These are phyloP conservation scores for Tylopilus subfusipes DNA, from an alignment of 768 basidiomycete species.

Conservation along the genomic window DNA sequence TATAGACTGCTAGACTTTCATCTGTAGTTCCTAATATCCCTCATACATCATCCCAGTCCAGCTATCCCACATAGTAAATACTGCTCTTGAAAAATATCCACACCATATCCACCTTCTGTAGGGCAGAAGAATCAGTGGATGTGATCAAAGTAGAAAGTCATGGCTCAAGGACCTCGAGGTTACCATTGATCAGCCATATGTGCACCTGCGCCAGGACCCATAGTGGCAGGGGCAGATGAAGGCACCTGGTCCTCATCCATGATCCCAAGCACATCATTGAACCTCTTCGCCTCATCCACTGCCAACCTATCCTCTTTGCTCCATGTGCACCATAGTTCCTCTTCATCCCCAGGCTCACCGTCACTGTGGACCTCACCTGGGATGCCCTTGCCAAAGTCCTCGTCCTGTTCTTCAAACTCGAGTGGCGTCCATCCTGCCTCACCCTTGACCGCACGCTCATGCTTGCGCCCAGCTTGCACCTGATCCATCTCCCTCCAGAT, in stretches of 20 bases:
- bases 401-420: conserved; percentile 69
- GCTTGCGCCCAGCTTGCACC: conserved; percentile 10
- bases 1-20: too few relatives aligned
- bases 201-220: background rate
- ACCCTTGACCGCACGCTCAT: background rate
- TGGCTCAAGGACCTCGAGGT: background rate
- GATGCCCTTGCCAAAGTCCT: conserved; percentile 44
- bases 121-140: too few relatives aligned
- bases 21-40: too few relatives aligned
- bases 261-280: conserved; percentile 33
- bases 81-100: too few relatives aligned
- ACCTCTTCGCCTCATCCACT: conserved; percentile 31
- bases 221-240: background rate
- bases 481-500: conserved; percentile 50
- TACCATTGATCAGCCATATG: background rate
- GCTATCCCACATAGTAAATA: too few relatives aligned
- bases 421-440: conserved; percentile 32
- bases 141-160: background rate
- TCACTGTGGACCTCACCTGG: background rate
- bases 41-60: too few relatives aligned
- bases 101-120: too few relatives aligned
- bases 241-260: conserved; percentile 33
- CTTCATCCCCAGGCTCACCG: conserved; percentile 5
- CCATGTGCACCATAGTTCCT: conserved; percentile 26
- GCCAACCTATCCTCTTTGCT: conserved; percentile 29